Evolutionary conservation across 345 rosid genomes (phyloP), one percentile per base, ranked within the genome.

Genomic region (Limnanthes douglasii): DNA sequence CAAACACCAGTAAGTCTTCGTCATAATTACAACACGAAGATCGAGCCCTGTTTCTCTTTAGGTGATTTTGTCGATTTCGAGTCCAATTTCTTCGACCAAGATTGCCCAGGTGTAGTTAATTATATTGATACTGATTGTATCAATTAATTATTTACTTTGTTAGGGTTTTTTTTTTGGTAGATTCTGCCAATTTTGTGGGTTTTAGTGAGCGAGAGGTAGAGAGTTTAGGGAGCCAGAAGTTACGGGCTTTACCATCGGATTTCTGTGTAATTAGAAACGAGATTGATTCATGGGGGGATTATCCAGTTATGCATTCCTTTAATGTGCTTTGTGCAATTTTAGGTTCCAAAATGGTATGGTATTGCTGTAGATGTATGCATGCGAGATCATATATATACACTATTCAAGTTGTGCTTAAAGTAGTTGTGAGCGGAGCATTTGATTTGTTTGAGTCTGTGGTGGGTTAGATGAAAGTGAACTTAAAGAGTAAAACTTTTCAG

Each of bases 211-310:
- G 41, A 4, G 60, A 56, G 34, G 6, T 21, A 13, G 23, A 46
- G 20, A 29, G 18, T 31, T 26, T 53, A 23, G 47, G 47, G 16
- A 37, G 25, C 0, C 37, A 33, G 37, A 43, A 23, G 8, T 48
- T 64, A 34, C 39, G 50, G 41, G 3, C 68, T 27, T 58, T 90
- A n/a, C 79, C 85, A 3, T 84, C 95, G 2, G 85, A 67, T 32
- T 29, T 60, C 25, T 79, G 79, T 59, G 56, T 17, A 4, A 52
- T 67, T 19, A 66, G 47, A 49, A 61, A 44, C 21, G 94, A 90
- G 59, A 50, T 72, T 46, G 72, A 60, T 33, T 56, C 60, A 14
- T 90, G 95, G 95, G 56, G 34, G 46, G 88, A 90, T 22, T 75
- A 39, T 50, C 79, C 86, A 0, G 31, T 5, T 51, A 32, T 40